phyloP scores from a whole-genome alignment of 2,329 filamentous ascomycete genomes.

The Claviceps paspali region DNA sequence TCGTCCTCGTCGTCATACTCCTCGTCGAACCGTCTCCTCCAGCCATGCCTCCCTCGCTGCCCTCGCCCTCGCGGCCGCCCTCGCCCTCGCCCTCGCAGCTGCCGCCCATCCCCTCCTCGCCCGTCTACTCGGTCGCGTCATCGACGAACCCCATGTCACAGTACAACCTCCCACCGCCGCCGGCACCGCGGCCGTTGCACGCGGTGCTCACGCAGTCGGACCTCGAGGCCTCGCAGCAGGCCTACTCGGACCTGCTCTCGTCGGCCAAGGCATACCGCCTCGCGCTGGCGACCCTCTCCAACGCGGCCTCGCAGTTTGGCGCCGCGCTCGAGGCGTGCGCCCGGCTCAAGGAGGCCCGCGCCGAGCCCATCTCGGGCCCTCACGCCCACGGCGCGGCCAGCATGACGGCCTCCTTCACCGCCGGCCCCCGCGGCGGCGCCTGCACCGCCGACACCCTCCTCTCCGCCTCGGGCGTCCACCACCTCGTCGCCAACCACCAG shows the following conservation, averaged over 20 bases:
- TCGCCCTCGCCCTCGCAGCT: constrained; percentile 41
- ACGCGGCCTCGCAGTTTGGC: constrained; percentile 47
- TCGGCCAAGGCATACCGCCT: constrained; percentile 49
- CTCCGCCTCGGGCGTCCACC: constrained; percentile 48
- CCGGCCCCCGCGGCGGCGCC: constrained; percentile 18
- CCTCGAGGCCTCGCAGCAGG: constrained; percentile 44
- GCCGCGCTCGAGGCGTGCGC: constrained; percentile 51
- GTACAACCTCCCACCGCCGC: constrained; percentile 45
- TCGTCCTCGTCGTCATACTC: no score
- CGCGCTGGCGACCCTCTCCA: constrained; percentile 44
- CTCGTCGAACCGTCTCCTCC: no score
- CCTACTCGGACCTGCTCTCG: constrained; percentile 45
- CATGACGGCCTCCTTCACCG: constrained; percentile 33
- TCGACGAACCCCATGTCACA: constrained; percentile 44
- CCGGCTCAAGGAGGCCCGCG: constrained; percentile 50
- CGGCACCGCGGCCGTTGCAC: constrained; percentile 40
- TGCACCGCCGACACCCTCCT: constrained; percentile 51
- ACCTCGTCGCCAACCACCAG: constrained; percentile 54
- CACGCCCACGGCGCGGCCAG: constrained; percentile 17
- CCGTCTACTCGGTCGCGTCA: constrained; percentile 47
- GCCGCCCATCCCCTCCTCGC: constrained; percentile 45
- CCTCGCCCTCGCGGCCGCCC: constrained; percentile 20
- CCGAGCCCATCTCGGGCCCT: constrained; percentile 34
- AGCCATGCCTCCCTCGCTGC: constrained; percentile 5
- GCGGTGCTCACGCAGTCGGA: constrained; percentile 48